Base-by-base conservation (phyloP, 345 rosid species). In the Citrus hindsii region DNA sequence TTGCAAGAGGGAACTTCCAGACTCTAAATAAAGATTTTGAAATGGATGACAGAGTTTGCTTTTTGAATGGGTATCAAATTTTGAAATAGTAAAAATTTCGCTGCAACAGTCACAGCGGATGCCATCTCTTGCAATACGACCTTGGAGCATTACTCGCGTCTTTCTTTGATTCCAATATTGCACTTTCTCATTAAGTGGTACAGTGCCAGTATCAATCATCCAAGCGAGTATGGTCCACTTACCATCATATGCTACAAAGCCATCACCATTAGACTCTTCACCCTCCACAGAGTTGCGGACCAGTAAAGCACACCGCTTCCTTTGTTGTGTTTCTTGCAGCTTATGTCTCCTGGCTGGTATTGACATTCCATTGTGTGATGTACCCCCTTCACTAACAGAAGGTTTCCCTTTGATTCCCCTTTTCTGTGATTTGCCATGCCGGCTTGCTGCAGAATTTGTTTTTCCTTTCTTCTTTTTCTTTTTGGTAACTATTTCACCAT, bases 61-160 rank as follows among this genome's bases (percentile, higher is more conserved):
- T 77, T 94, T 94, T 58, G 90, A 87, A 88, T 95, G 99, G 76
- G 78, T 73, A 87, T 88, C 97, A 68, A 94, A 90, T 71, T 88
- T 89, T 1, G 84, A 80, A 77, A 85, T 72, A 61, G 87, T 80
- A 60, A 91, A 87, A 46, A 83, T 81, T 85, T 88, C 76, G 40
- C 69, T 67, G 79, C 99, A 95, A 82, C 99, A 95, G 79, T 88
- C 88, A 83, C 99, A 95, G 46, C 56, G 82, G 79, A 95, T 87
- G 60, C 98, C 99, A 60, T 91, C 91, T 75, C 77, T 87, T 40
- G 90, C 87, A 67, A 91, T 63, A 74, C 76, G 84, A 82, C 93
- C 93, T 80, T 83, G 84, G 16, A 81, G 81, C 75, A 80, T 81
- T 77, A 79, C 81, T 37, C 65, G 76, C 69, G 92, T 76, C 71